Percentiles rank a stretch among this genome's conserved stretches.
Evolutionary conservation across 768 basidiomycete species (phyloP).

Genomic region (Cubamyces lactineus): DNA sequence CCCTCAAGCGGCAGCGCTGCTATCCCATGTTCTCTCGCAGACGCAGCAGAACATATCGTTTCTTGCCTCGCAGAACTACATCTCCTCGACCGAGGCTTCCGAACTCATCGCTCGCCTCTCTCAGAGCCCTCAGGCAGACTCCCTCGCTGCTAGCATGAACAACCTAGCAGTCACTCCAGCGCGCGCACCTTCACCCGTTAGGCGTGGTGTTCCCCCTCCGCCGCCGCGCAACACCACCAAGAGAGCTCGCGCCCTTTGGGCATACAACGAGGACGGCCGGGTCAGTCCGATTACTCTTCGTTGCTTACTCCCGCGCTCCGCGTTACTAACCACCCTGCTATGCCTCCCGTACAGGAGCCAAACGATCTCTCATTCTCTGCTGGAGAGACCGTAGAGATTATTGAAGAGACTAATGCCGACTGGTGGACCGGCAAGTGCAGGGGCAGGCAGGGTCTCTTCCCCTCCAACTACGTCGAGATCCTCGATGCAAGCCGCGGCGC

Average conservation of each 20-base stretch:
- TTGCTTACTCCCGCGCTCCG: not conserved
- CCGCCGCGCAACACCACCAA: constrained; percentile 24
- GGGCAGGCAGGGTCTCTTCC: constrained; percentile 76
- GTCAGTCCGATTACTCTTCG: constrained; percentile 36
- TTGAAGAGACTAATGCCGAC: constrained; percentile 80
- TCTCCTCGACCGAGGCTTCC: constrained; percentile 44
- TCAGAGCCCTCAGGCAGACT: constrained; percentile 22
- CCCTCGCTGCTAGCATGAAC: constrained; percentile 23
- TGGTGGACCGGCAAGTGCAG: constrained; percentile 82
- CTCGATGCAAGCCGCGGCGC: constrained; percentile 35
- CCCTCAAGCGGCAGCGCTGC: constrained; percentile 45
- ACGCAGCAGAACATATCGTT: constrained; percentile 51
- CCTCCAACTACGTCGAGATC: constrained; percentile 73
- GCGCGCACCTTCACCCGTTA: constrained; percentile 21
- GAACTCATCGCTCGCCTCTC: constrained; percentile 45
- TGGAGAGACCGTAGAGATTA: constrained; percentile 78
- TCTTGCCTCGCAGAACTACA: constrained; percentile 46
- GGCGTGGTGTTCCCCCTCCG: constrained; percentile 26
- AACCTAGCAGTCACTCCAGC: constrained; percentile 24
- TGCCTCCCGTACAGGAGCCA: constrained; percentile 52
- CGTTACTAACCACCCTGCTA: not conserved
- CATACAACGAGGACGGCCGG: constrained; percentile 62
- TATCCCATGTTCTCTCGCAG: constrained; percentile 56
- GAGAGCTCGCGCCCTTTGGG: constrained; percentile 63
- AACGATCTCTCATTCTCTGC: constrained; percentile 79